Conservation (phyloP, 2,329 filamentous ascomycete species). For the Aspergillus pseudoviridinutans region DNA sequence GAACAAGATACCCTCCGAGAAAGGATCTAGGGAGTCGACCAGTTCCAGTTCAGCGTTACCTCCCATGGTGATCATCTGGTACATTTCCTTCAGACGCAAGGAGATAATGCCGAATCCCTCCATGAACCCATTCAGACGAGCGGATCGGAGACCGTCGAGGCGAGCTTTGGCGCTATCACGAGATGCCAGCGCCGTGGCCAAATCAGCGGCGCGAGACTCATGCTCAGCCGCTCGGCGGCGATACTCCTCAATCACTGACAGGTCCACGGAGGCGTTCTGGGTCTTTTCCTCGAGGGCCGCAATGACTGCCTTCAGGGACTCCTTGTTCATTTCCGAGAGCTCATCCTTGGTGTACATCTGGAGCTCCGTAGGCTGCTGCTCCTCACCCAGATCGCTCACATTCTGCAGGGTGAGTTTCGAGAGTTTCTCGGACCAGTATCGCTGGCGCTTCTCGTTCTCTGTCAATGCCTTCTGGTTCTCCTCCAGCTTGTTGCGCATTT, state of each 20-base stretch:
- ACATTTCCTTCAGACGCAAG: constrained; percentile 96
- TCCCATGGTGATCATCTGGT: constrained; percentile 99
- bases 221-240: constrained; percentile 81
- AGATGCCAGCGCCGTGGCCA: constrained; percentile 69
- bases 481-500: constrained; percentile 97
- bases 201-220: constrained; percentile 73
- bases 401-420: constrained; percentile 79
- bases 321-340: constrained; percentile 60
- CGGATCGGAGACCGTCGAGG: constrained; percentile 83
- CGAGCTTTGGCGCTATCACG: constrained; percentile 88
- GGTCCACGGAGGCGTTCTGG: constrained; percentile 80
- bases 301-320: constrained; percentile 60
- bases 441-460: constrained; percentile 80
- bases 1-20: constrained; percentile 94
- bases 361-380: constrained; percentile 49
- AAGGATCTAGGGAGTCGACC: constrained; percentile 92
- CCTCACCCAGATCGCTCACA: constrained; percentile 65
- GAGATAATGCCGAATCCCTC: constrained; percentile 94
- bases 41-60: constrained; percentile 97
- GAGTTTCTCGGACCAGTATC: constrained; percentile 87
- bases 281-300: constrained; percentile 69
- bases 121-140: constrained; percentile 96
- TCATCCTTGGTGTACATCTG: constrained; percentile 75
- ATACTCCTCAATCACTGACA: constrained; percentile 84
- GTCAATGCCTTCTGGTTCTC: constrained; percentile 85